Conservation (phyloP, 768 basidiomycete species). For the Cystobasidium onofrii region DNA sequence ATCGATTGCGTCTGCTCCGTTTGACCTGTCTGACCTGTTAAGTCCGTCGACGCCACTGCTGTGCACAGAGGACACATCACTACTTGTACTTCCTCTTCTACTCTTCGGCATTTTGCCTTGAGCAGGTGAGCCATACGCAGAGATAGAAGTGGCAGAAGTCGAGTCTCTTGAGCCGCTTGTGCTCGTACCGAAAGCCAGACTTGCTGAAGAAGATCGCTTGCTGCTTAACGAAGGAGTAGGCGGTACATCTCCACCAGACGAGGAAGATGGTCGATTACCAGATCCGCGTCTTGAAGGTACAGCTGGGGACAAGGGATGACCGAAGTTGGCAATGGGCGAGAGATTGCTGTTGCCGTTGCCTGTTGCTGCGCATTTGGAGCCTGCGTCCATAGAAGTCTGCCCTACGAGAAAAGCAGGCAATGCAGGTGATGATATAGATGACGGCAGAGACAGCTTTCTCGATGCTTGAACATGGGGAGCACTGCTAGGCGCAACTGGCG, state of each 20-base stretch:
- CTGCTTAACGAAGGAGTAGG: constrained; percentile 31
- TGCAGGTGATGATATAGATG: background rate
- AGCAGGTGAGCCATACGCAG: constrained; percentile 66
- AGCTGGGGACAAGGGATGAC: background rate
- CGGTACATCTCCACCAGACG: constrained; percentile 8
- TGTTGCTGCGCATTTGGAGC: background rate
- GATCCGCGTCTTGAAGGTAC: constrained; percentile 1
- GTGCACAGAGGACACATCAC: constrained; percentile 69
- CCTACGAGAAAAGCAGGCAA: background rate
- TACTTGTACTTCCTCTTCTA: constrained; percentile 72
- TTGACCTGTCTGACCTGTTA: constrained; percentile 59
- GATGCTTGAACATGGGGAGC: background rate
- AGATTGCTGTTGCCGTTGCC: background rate
- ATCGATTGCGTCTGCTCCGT: constrained; percentile 52
- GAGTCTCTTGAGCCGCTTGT: constrained; percentile 69
- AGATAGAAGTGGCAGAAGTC: constrained; percentile 66
- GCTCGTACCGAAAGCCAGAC: constrained; percentile 66
- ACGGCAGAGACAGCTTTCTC: background rate
- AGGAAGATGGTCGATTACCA: background rate
- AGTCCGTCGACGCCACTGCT: constrained; percentile 55
- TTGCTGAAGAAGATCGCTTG: constrained; percentile 65
- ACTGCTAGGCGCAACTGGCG: background rate
- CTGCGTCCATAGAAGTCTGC: background rate
- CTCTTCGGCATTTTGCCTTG: constrained; percentile 58
- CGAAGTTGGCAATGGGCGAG: background rate